phyloP scores from a whole-genome alignment of 1,284 basidiomycete genomes.

The Boletellus deceptivus region DNA sequence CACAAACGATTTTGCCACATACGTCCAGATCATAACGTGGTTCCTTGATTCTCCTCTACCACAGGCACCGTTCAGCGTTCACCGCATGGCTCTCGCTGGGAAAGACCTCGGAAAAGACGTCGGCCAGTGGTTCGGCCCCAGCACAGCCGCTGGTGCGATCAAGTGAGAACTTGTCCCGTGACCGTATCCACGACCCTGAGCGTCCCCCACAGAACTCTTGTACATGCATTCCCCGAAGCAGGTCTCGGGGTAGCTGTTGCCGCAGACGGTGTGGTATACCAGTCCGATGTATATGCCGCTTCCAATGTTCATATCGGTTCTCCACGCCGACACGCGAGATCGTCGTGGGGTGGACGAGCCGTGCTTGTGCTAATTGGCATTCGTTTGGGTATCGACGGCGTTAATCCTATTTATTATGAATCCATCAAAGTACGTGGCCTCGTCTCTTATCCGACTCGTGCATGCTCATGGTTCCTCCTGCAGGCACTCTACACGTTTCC shows the following conservation, averaged over 20 bases:
- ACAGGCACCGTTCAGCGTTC: slow-evolving; percentile 92
- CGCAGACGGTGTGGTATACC: slow-evolving; percentile 81
- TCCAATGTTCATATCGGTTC: slow-evolving; percentile 52
- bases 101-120: slow-evolving; percentile 95
- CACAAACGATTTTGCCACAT: slow-evolving; percentile 67
- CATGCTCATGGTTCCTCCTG: neutral
- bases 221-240: slow-evolving; percentile 77
- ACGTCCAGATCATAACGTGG: slow-evolving; percentile 90
- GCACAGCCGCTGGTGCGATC: slow-evolving; percentile 93
- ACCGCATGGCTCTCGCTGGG: slow-evolving; percentile 93
- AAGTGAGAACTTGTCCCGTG: slow-evolving; percentile 51
- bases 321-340: slow-evolving; percentile 32
- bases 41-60: slow-evolving; percentile 91
- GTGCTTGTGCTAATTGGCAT: slow-evolving; percentile 88
- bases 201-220: slow-evolving; percentile 57
- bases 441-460: neutral
- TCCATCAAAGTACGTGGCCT: slow-evolving; percentile 74
- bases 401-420: slow-evolving; percentile 94
- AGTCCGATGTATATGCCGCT: slow-evolving; percentile 82
- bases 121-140: slow-evolving; percentile 98
- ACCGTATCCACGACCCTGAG: slow-evolving; percentile 8
- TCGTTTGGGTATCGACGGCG: slow-evolving; percentile 86
- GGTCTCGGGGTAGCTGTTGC: slow-evolving; percentile 83
- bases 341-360: slow-evolving; percentile 77
- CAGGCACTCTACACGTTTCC: slow-evolving; percentile 90